Evolutionary conservation across 2,329 filamentous ascomycete genomes (phyloP).

Genomic region (Dactylellina drechsleri): DNA sequence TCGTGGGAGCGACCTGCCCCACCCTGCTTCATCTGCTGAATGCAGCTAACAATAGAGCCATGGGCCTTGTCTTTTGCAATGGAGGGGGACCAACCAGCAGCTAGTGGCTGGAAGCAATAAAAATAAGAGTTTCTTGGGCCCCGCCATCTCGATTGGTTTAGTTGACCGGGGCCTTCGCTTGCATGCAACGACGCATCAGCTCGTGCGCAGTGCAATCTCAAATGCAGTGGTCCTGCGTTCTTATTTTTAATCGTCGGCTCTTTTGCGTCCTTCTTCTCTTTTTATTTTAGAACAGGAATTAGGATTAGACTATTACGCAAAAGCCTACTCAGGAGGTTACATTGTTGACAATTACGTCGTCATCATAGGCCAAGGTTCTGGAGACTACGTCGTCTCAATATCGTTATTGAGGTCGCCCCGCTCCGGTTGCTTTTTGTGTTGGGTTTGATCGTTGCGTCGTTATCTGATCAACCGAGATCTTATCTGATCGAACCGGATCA

Average conservation of each 20-base stretch:
- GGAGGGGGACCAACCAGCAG: conserved; percentile 11
- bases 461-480: conserved; percentile 7
- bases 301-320: too few species aligned
- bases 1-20: conserved; percentile 24
- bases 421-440: too few species aligned
- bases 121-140: not conserved
- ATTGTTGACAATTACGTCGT: too few species aligned
- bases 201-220: not conserved
- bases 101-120: conserved; percentile 16
- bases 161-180: conserved; percentile 27
- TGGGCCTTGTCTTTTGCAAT: conserved; percentile 13
- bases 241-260: too few species aligned
- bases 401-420: too few species aligned
- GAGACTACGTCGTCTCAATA: too few species aligned
- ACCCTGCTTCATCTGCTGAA: not conserved
- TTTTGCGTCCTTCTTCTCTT: too few species aligned
- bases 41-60: conserved; percentile 41
- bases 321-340: too few species aligned
- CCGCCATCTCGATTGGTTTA: conserved; percentile 1
- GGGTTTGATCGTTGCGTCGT: too few species aligned
- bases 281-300: too few species aligned
- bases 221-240: too few species aligned
- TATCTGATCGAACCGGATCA: conserved; percentile 5
- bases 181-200: conserved; percentile 24
- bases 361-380: too few species aligned